These are phyloP conservation scores for Myxozyma vanderwaltii DNA, from an alignment of 805 yeast species.

Conservation along the genomic window DNA sequence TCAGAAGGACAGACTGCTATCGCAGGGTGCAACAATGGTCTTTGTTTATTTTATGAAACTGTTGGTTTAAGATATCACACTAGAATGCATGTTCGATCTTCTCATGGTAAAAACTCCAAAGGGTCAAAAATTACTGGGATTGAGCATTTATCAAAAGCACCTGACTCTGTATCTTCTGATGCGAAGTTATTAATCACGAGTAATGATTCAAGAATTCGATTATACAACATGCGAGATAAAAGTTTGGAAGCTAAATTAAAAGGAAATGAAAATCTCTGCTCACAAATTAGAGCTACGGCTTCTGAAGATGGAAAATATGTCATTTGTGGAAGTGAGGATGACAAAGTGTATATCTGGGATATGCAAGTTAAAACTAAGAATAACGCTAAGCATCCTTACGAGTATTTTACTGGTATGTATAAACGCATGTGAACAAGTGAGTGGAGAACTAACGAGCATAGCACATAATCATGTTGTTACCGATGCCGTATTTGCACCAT, in stretches of 20 bases:
- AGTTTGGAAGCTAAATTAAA: constrained; percentile 66
- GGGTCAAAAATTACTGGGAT: constrained; percentile 78
- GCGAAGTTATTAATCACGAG: constrained; percentile 63
- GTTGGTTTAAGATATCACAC: constrained; percentile 60
- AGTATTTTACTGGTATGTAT: constrained; percentile 30
- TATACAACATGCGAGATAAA: constrained; percentile 58
- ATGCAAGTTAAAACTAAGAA: constrained; percentile 36
- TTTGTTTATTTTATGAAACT: constrained; percentile 61
- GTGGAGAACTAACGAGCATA: constrained; percentile 58
- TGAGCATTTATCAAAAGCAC: constrained; percentile 42
- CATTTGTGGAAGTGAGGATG: constrained; percentile 84
- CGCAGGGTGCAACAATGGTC: constrained; percentile 81
- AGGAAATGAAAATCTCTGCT: constrained; percentile 70
- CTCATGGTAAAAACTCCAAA: constrained; percentile 41
- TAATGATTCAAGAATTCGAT: constrained; percentile 76
- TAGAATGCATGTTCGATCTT: constrained; percentile 46
- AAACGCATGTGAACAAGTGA: not conserved
- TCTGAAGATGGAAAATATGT: constrained; percentile 61
- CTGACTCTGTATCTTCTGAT: constrained; percentile 40
- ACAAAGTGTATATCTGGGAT: constrained; percentile 83
- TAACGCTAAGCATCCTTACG: constrained; percentile 34
- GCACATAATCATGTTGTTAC: constrained; percentile 77
- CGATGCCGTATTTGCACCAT: constrained; percentile 76
- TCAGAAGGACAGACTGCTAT: constrained; percentile 61
- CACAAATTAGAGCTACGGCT: constrained; percentile 68